Evolutionary conservation across 176 grass and related monocot species (phyloP).

Genomic region (Hordeum marinum): DNA sequence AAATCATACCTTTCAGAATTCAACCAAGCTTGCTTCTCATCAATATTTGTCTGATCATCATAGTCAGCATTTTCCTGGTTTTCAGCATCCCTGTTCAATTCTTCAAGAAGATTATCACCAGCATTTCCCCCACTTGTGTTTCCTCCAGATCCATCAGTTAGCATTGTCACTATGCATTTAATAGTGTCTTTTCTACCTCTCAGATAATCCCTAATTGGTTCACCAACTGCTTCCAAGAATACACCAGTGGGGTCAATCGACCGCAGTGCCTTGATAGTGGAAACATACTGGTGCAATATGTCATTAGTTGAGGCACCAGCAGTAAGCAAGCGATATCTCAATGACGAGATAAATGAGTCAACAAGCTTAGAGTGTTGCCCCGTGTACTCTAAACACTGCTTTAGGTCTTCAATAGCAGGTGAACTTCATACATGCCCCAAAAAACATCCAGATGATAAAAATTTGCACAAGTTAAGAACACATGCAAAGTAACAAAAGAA

Average conservation of each 20-base stretch:
- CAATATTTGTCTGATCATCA: slow-evolving; percentile 73
- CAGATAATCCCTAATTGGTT: slow-evolving; percentile 99
- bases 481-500: slow-evolving; percentile 29
- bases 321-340: slow-evolving; percentile 86
- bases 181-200: slow-evolving; percentile 96
- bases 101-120: slow-evolving; percentile 88
- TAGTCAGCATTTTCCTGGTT: slow-evolving; percentile 78
- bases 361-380: slow-evolving; percentile 96
- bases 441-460: slow-evolving; percentile 15
- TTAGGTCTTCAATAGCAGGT: slow-evolving; percentile 93
- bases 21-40: slow-evolving; percentile 96
- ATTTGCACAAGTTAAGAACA: slow-evolving; percentile 6
- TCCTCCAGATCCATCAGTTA: slow-evolving; percentile 83
- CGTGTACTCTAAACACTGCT: slow-evolving; percentile 89
- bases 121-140: slow-evolving; percentile 63
- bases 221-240: slow-evolving; percentile 97
- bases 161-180: slow-evolving; percentile 98
- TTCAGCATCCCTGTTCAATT: slow-evolving; percentile 90
- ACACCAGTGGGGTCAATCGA: slow-evolving; percentile 93
- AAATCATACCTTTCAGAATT: slow-evolving; percentile 78
- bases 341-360: slow-evolving; percentile 90
- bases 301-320: slow-evolving; percentile 98
- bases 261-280: slow-evolving; percentile 85
- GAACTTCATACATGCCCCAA: slow-evolving; percentile 50
- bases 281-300: slow-evolving; percentile 98